phyloP scores from a whole-genome alignment of 2,329 filamentous ascomycete genomes.

The Hymenoscyphus fructigenus region DNA sequence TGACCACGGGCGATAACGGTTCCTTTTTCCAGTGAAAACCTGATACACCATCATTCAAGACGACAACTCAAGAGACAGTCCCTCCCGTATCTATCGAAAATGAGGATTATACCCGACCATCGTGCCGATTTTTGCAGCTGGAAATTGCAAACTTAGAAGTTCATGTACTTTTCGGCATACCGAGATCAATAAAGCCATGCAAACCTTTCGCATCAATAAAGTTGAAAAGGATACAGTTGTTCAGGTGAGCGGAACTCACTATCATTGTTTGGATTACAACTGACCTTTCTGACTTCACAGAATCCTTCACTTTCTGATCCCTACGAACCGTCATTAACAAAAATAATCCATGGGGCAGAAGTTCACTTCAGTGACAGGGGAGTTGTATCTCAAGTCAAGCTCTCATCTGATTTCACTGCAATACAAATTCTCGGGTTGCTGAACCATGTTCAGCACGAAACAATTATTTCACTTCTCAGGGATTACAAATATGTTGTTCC shows the following conservation, averaged over 20 bases:
- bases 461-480: conserved; percentile 8
- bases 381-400: conserved; percentile 13
- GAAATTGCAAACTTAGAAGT: conserved; percentile 7
- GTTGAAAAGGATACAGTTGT: not conserved
- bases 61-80: not conserved
- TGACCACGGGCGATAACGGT: too few relatives aligned
- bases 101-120: too few relatives aligned
- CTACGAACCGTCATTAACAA: not conserved
- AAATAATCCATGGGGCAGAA: conserved; percentile 8
- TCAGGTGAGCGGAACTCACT: not conserved
- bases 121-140: conserved; percentile 3
- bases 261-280: not conserved
- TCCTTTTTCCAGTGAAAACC: not conserved
- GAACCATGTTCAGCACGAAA: not conserved
- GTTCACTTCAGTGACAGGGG: conserved; percentile 14
- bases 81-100: too few relatives aligned
- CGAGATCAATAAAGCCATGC: not conserved
- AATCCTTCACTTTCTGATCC: not conserved
- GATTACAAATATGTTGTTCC: conserved; percentile 6
- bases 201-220: not conserved
- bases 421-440: conserved; percentile 16
- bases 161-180: not conserved
- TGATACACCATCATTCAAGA: not conserved
- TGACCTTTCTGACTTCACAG: not conserved
- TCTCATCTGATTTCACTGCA: conserved; percentile 15